phyloP scores from a whole-genome alignment of 192 early-diverging fungal genomes.

The Coemansia sp. region DNA sequence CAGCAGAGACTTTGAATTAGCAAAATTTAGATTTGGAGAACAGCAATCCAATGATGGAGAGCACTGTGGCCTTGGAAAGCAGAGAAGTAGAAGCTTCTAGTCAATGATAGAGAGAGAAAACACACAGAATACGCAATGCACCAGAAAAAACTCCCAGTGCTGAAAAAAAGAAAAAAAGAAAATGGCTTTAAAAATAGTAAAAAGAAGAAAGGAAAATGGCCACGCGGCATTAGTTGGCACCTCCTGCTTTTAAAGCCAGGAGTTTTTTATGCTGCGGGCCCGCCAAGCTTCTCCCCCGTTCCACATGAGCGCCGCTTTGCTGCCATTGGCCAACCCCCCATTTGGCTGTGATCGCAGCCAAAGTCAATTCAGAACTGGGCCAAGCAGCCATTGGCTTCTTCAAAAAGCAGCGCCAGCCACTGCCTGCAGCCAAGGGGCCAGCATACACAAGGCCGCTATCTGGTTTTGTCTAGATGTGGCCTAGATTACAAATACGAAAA shows the following conservation, averaged over 20 bases:
- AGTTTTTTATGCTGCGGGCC: slow-evolving; percentile 9
- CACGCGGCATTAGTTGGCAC: slow-evolving; percentile 7
- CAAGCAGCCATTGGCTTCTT: too few species aligned
- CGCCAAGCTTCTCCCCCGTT: slow-evolving; percentile 10
- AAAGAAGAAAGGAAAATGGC: slow-evolving; percentile 1
- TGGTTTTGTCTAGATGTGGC: too few species aligned
- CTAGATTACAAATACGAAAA: slow-evolving; percentile 5
- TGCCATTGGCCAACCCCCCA: slow-evolving; percentile 11
- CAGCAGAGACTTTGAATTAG: not conserved
- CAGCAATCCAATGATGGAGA: not conserved
- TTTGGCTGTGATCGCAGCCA: slow-evolving; percentile 5
- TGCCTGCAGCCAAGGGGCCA: too few species aligned
- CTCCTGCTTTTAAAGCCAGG: slow-evolving; percentile 1
- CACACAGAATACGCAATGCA: slow-evolving; percentile 4
- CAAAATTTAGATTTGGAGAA: slow-evolving; percentile 3
- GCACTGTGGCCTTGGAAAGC: too few species aligned
- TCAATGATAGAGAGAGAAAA: too few species aligned
- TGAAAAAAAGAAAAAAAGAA: slow-evolving; percentile 1
- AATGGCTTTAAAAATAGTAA: slow-evolving; percentile 2
- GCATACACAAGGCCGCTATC: too few species aligned
- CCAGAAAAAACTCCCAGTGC: slow-evolving; percentile 1
- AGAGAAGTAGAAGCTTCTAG: too few species aligned
- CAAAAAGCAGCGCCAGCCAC: too few species aligned
- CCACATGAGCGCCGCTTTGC: slow-evolving; percentile 9
- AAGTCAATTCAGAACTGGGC: too few species aligned